These are phyloP conservation scores for Neotropicomus parvogracilis DNA, from an alignment of 1,284 basidiomycete species.

Conservation along the genomic window DNA sequence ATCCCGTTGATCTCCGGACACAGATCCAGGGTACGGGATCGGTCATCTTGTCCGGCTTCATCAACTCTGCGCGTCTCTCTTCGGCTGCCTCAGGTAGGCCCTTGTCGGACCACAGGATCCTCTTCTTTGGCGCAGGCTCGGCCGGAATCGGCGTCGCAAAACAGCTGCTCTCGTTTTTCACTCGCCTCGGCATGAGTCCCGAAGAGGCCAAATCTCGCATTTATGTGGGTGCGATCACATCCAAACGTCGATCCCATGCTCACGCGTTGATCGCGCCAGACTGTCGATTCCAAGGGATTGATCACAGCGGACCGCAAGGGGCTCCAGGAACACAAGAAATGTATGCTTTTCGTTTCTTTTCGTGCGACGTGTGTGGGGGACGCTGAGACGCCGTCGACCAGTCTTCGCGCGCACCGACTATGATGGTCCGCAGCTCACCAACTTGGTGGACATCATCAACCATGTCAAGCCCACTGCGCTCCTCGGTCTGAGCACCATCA, in stretches of 20 bases:
- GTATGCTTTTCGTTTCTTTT: constrained; percentile 30
- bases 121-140: constrained; percentile 79
- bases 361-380: neutral
- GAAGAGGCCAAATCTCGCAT: constrained; percentile 67
- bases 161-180: constrained; percentile 75
- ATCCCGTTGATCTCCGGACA: constrained; percentile 10
- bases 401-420: constrained; percentile 74
- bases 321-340: constrained; percentile 72
- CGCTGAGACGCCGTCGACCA: constrained; percentile 22
- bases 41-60: constrained; percentile 77
- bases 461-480: constrained; percentile 82
- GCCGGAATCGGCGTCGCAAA: constrained; percentile 80
- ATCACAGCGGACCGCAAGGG: constrained; percentile 64
- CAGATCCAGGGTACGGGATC: constrained; percentile 68
- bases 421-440: constrained; percentile 56
- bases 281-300: constrained; percentile 74
- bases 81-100: constrained; percentile 58
- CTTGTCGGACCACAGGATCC: constrained; percentile 69
- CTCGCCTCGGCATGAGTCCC: constrained; percentile 56
- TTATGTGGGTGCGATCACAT: constrained; percentile 47
- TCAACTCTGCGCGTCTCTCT: constrained; percentile 70
- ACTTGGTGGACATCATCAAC: constrained; percentile 68
- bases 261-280: constrained; percentile 34
- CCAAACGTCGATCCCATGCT: constrained; percentile 7
- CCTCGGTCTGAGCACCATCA: constrained; percentile 74